Conservation (phyloP, 106 monocot genomes). For the Dactylorhiza incarnata region DNA sequence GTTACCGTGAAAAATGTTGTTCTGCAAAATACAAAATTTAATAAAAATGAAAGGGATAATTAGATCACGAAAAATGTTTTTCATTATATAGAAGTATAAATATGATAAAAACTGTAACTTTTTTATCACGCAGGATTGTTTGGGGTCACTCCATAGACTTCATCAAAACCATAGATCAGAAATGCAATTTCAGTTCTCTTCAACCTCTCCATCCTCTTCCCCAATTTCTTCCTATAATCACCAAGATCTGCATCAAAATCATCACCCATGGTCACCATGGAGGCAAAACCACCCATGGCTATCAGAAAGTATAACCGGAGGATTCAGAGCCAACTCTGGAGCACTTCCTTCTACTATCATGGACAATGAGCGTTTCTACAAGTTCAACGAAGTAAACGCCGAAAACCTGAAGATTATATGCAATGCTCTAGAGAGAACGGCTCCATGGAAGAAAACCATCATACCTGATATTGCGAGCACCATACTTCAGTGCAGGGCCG, state of each 20-base stretch:
- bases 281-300: constrained; percentile 8
- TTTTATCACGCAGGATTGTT: neutral
- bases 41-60: too few relatives aligned
- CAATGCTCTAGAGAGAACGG: constrained; percentile 58
- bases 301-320: constrained; percentile 3
- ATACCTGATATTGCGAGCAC: constrained; percentile 75
- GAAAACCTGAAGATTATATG: constrained; percentile 76
- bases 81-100: neutral
- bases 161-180: constrained; percentile 22
- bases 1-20: too few relatives aligned
- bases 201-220: constrained; percentile 27
- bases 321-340: constrained; percentile 2
- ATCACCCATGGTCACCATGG: neutral
- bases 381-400: constrained; percentile 77
- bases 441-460: constrained; percentile 58
- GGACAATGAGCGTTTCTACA: constrained; percentile 25
- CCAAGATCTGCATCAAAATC: neutral
- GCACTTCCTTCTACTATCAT: constrained; percentile 13
- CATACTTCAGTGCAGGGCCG: constrained; percentile 65
- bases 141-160: neutral
- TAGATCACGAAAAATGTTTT: too few relatives aligned
- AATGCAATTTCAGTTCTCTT: constrained; percentile 33
- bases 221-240: constrained; percentile 28
- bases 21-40: too few relatives aligned
- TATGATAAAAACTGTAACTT: neutral